Base-by-base conservation (phyloP, 495 filamentous ascomycete genomes). In the Extremus antarcticus region DNA sequence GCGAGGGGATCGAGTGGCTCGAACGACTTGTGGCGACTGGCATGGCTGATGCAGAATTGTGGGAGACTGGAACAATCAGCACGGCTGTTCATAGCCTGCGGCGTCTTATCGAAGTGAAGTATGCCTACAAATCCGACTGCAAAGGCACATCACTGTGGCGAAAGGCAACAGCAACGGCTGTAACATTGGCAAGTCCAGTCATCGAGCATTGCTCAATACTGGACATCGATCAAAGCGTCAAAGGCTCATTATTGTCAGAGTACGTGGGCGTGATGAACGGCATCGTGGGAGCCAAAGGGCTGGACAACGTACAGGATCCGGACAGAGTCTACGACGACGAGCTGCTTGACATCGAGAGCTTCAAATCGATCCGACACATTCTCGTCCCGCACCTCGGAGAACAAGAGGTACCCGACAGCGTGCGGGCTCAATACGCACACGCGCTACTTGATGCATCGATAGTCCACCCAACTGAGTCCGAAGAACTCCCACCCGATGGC, bases 391-490 rank as follows among this genome's bases (percentile, higher is more conserved):
- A 79, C 4, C 76, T 98, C 0, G 88, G 90, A 9, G 73, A 76
- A 0, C 57, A 77, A 15, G 64, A 69, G 1, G 79, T 95, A 17
- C 73, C 81, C 1, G 85, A 92, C 58, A 66, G 73, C 23, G 80
- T 84, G 2, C 77, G 87, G 15, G 76, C 76, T n/a, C 70, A 77
- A 9, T 95, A 92, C 63, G 78, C 84, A 1, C 79, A 79, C 51
- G 80, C 80, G 17, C 77, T 98, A n/a, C 90, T 96, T 69, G 72
- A 77, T 48, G 86, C 78, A 19, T 95, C 90, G 21, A 79, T 95
- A 61, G 84, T 94, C 56, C 88, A 94, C 65, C 58, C 74, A 2
- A 79, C 82, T 0, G 75, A 83, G 21, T 78, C 80, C 10, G 74
- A 78, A 20, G 88, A 94, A 56, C 52, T 69, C 17, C 63, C 65